A percentile compares a stretch with the other conserved stretches of the same genome.
These are phyloP conservation scores for Zarea fungicola DNA, from an alignment of 2,329 filamentous ascomycete species.

Conservation along the genomic window DNA sequence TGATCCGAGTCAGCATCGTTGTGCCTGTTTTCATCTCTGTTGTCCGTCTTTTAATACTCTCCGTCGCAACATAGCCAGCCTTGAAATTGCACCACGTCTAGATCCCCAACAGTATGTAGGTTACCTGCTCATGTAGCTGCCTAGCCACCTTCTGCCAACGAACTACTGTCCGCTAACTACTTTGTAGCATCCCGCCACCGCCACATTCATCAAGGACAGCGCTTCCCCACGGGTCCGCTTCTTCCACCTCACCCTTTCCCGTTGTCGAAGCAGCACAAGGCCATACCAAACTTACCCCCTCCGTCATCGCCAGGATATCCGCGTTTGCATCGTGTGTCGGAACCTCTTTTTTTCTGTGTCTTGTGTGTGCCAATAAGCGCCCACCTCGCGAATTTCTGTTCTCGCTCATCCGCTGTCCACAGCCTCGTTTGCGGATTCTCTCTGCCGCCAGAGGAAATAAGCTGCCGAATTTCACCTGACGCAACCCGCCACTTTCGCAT, in stretches of 20 bases:
- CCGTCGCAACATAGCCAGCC: no score
- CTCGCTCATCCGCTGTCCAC: not conserved
- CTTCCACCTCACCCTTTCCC: constrained; percentile 10
- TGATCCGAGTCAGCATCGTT: no score
- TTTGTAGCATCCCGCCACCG: not conserved
- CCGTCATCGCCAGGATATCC: constrained; percentile 6
- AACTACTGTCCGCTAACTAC: not conserved
- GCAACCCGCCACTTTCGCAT: constrained; percentile 1
- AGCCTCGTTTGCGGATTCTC: no score
- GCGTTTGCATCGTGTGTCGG: not conserved
- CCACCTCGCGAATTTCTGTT: not conserved
- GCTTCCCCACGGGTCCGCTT: constrained; percentile 12
- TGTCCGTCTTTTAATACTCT: no score
- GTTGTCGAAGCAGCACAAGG: not conserved
- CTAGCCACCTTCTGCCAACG: no score
- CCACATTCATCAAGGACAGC: constrained; percentile 4
- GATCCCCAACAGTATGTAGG: no score
- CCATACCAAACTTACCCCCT: constrained; percentile 6
- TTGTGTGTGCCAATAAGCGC: not conserved
- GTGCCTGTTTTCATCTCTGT: no score
- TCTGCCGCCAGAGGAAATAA: not conserved
- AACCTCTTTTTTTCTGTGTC: not conserved
- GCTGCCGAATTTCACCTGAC: not conserved
- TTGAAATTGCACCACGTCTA: no score
- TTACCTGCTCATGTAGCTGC: no score